Conservation (phyloP, 257 asterid genomes). For the Anisodus tanguticus region DNA sequence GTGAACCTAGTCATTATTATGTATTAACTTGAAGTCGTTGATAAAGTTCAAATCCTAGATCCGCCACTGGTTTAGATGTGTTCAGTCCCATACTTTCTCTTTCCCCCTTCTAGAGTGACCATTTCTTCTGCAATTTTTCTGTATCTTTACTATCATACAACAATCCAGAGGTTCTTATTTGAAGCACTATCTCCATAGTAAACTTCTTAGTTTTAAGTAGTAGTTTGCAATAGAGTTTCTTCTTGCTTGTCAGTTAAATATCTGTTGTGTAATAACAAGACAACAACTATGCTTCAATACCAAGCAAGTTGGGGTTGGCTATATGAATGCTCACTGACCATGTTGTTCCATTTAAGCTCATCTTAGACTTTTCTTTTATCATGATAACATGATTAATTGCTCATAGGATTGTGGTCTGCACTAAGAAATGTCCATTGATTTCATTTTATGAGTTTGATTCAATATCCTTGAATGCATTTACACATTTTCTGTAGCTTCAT, state of each 20-base stretch:
- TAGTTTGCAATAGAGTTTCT: neutral
- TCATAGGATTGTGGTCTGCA: constrained; percentile 7
- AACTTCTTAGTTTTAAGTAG: too few species aligned
- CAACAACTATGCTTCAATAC: neutral
- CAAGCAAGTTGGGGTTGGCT: neutral
- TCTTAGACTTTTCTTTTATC: neutral
- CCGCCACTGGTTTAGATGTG: neutral
- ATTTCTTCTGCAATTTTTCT: neutral
- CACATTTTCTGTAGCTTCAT: neutral
- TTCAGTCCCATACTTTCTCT: neutral
- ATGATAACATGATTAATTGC: neutral
- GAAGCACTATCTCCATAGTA: too few species aligned
- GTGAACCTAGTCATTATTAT: too few species aligned
- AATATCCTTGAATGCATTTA: neutral
- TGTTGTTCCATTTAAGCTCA: neutral
- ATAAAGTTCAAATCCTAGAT: too few species aligned
- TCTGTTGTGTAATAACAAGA: neutral
- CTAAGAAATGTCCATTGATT: neutral
- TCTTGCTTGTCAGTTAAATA: constrained; percentile 5
- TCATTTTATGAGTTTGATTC: neutral
- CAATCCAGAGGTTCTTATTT: too few species aligned
- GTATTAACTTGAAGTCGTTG: too few species aligned
- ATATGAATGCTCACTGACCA: neutral
- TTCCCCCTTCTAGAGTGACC: neutral
- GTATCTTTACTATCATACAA: too few species aligned